Evolutionary conservation across 1,284 basidiomycete species (phyloP), one percentile per base, ranked within the genome.

Genomic region (Chalciporus sp.): DNA sequence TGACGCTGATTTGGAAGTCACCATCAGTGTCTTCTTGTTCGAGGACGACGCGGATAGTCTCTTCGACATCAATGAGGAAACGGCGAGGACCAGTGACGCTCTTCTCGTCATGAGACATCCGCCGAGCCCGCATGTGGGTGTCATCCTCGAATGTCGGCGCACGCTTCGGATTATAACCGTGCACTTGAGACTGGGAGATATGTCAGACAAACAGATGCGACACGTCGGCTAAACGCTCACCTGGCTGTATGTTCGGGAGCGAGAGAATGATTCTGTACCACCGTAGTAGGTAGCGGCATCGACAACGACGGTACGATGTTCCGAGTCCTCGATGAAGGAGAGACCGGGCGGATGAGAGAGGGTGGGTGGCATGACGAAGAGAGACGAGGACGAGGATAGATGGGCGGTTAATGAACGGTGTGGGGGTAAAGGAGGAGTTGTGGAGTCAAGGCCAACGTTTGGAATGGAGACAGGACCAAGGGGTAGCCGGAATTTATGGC

Each of bases 21-120:
- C 91, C 91, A 62, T 99, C 95, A 5, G 96, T 98, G 72, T 99
- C 96, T 70, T 99, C 96, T 70, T 99, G 97, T 71, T 97, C 94
- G 31, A 99, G 86, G 7, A 99, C 87, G 56, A 98, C 86, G 44
- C 95, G 87, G 71, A 99, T 95, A 29, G 96, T 99, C 74, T 98
- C 95, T 67, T 99, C 96, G n/a, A 99, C 96, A 65, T 98, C 96
- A 58, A 99, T 94, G 37, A 98, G 82, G 76, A 98, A 99, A 29
- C 94, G 88, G 42, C 94, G 81, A 19, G 88, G 87, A 0, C 76
- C 82, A 2, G 84, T 79, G n/a, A 83, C 79, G 56, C 80, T 80
- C 72, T 90, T 88, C 73, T 90, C 89, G 66, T 91, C 92, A 66
- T 95, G 93, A 16, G 92, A 94, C 75, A 95, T 80, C 46, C 93